Conservation (phyloP, 345 rosid genomes). For the Bretschneidera sinensis region DNA sequence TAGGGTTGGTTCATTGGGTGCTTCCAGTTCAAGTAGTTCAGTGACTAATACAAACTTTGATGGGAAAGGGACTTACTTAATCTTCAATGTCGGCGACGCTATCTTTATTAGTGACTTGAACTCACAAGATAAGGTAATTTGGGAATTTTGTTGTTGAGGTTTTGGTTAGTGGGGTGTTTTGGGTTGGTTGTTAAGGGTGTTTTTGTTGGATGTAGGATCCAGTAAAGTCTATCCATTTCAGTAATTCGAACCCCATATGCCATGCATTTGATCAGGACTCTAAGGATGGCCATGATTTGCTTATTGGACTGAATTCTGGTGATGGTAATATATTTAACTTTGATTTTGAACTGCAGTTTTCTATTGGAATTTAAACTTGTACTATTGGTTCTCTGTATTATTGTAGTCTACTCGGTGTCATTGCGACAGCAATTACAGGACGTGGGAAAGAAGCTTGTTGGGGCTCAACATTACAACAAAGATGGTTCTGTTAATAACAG, state of each 20-base stretch:
- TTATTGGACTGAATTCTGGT: constrained; percentile 86
- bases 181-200: constrained; percentile 17
- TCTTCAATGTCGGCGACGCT: constrained; percentile 94
- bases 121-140: constrained; percentile 92
- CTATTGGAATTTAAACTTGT: constrained; percentile 14
- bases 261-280: constrained; percentile 95
- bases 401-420: constrained; percentile 94
- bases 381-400: constrained; percentile 25
- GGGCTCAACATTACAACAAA: constrained; percentile 91
- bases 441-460: constrained; percentile 91
- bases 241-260: constrained; percentile 88
- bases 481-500: constrained; percentile 91
- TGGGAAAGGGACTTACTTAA: constrained; percentile 93
- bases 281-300: constrained; percentile 98
- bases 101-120: constrained; percentile 90
- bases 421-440: constrained; percentile 98
- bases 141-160: not conserved
- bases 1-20: constrained; percentile 77
- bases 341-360: constrained; percentile 15
- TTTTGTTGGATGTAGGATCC: constrained; percentile 70
- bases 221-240: constrained; percentile 91
- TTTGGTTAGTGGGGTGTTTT: constrained; percentile 7
- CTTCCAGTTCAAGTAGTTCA: constrained; percentile 62
- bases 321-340: constrained; percentile 59
- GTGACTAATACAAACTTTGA: constrained; percentile 72